phyloP scores from a whole-genome alignment of 2,329 filamentous ascomycete genomes.

The Akanthomyces dipterigenus region DNA sequence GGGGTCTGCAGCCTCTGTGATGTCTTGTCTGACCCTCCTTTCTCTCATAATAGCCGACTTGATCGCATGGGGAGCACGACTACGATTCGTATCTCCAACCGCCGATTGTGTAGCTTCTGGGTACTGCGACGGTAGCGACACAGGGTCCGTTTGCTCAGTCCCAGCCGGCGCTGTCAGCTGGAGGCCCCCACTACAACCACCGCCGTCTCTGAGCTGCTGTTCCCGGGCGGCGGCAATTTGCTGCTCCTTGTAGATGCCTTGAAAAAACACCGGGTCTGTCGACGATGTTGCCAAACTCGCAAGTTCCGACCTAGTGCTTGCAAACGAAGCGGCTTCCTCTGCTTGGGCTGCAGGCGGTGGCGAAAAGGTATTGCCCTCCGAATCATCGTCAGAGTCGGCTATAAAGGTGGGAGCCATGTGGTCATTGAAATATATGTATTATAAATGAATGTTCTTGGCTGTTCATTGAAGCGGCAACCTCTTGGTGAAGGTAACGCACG shows the following conservation, averaged over 20 bases:
- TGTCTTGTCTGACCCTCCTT: constrained; percentile 8
- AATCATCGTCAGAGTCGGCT: constrained; percentile 35
- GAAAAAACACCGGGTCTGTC: constrained; percentile 43
- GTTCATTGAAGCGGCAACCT: neutral
- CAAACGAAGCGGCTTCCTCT: neutral
- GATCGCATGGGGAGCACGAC: neutral
- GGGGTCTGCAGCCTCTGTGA: constrained; percentile 20
- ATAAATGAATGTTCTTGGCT: neutral
- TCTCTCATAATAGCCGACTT: constrained; percentile 5
- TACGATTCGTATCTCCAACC: neutral
- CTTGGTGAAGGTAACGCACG: neutral
- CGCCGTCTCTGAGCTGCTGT: neutral
- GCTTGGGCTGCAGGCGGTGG: constrained; percentile 13
- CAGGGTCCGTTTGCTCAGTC: constrained; percentile 9
- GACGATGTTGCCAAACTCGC: constrained; percentile 29
- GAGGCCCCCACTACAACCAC: neutral
- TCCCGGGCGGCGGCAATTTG: constrained; percentile 29
- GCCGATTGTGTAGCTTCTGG: constrained; percentile 15
- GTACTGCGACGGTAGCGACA: constrained; percentile 4
- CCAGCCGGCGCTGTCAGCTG: neutral
- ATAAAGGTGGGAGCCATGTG: constrained; percentile 24
- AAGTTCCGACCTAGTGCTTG: neutral
- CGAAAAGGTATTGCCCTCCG: constrained; percentile 18
- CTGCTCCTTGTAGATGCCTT: constrained; percentile 41
- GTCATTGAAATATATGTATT: neutral